Base-by-base conservation (phyloP, 352 stramenopile species). In the Pythium oligandrum region DNA sequence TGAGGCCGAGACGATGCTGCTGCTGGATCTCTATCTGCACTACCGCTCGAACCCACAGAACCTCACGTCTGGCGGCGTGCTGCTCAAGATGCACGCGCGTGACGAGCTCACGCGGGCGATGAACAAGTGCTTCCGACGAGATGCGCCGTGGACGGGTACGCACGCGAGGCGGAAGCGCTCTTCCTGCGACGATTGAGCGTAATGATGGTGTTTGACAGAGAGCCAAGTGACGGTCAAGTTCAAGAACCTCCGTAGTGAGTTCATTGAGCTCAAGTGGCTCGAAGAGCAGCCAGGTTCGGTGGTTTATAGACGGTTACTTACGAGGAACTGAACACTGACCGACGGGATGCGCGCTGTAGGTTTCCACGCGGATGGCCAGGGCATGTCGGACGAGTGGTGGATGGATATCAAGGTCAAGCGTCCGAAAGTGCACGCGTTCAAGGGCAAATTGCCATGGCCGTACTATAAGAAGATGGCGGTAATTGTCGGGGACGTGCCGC, bases 201-300 rank as follows among this genome's bases (percentile, higher is more conserved):
- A 34, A 51, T 36, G n/a, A 34, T 7, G 4, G 44, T 36, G 9
- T n/a, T 5, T 2, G 2, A 9, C 42, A 73, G 75, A 83, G 56
- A 67, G 51, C 42, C 75, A 86, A 51, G 65, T 86, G 49, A 65
- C 67, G 5, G 75, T 83, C 57, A 86, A 86, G 63, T 73, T 83
- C 47, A 86, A 86, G 63, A 86, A 86, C 63, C 51, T 86, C 32
- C 75, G 75, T 57, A 70, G 64, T 44, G 75, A 81, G 30, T 86
- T 81, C 65, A 55, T 57, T 4, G 64, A 81, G 51, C 51, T 75
- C 32, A 66, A 64, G 42, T 86, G 75, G 75, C 62, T 86, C 4
- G 60, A 53, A 7, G 48, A 59, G 37, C 75, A 83, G 43, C 68
- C 71, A 59, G 62, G 62, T 66, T 37, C 40, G 31, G 17, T 8